These are phyloP conservation scores for Tetracladium setigerum DNA, from an alignment of 495 filamentous ascomycete species.

Conservation along the genomic window DNA sequence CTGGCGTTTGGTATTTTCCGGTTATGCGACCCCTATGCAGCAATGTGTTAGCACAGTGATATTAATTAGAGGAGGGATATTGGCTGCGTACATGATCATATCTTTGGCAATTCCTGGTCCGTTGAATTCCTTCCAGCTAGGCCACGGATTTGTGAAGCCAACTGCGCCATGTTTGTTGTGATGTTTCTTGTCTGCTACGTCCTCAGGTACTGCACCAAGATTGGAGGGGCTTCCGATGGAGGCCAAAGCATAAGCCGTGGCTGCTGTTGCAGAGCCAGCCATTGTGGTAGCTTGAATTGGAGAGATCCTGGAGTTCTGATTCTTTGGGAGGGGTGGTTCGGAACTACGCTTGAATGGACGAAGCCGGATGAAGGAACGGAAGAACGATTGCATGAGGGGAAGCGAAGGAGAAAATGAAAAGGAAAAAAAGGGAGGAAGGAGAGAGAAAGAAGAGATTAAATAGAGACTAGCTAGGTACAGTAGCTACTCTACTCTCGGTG, in stretches of 20 bases:
- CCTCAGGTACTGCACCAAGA: constrained; percentile 20
- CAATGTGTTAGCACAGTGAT: constrained; percentile 4
- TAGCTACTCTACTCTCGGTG: too few relatives aligned
- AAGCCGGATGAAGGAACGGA: constrained; percentile 8
- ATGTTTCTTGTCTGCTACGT: constrained; percentile 14
- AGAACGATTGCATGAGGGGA: constrained; percentile 13
- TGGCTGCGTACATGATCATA: constrained; percentile 7
- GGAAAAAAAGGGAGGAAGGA: background rate
- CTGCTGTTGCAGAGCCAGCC: constrained; percentile 10
- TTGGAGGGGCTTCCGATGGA: constrained; percentile 11
- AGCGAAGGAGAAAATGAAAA: background rate
- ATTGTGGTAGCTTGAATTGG: constrained; percentile 4
- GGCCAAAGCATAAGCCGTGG: constrained; percentile 13
- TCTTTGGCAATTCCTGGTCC: background rate
- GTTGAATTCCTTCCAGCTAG: constrained; percentile 27
- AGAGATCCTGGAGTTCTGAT: background rate
- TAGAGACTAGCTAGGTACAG: too few relatives aligned
- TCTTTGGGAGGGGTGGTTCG: background rate
- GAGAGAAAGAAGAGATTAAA: background rate
- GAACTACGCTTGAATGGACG: background rate
- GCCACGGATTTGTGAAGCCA: constrained; percentile 26
- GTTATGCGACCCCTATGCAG: constrained; percentile 44
- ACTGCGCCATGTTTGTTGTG: constrained; percentile 16
- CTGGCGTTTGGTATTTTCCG: constrained; percentile 51
- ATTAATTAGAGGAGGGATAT: background rate